Percentiles rank a stretch among this genome's conserved stretches.
Conservation (phyloP, 140 eudicot species). For the Cichorium intybus region DNA sequence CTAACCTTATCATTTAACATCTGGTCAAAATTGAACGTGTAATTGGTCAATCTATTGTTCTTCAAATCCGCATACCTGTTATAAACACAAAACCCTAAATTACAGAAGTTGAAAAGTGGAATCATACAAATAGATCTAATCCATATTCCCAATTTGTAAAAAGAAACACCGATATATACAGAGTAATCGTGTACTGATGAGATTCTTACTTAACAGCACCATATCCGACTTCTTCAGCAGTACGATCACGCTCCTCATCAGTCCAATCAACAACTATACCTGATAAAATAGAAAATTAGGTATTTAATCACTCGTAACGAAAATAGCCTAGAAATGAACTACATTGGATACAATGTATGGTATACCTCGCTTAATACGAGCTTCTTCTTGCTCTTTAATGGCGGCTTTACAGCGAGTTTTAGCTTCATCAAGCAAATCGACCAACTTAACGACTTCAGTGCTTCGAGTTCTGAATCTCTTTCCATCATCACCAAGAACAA, state of each 20-base stretch:
- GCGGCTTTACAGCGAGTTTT: conserved; percentile 71
- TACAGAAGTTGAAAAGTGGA: too few species aligned
- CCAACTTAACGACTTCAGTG: conserved; percentile 78
- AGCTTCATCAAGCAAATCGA: conserved; percentile 97
- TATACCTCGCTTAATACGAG: conserved; percentile 74
- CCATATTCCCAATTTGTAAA: too few species aligned
- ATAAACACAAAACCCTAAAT: conserved; percentile 2
- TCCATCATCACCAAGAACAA: conserved; percentile 95
- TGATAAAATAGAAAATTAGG: conserved; percentile 18
- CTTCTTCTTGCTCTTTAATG: conserved; percentile 56
- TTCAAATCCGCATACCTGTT: conserved; percentile 94
- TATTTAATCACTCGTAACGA: too few species aligned
- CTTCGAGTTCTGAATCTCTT: conserved; percentile 93
- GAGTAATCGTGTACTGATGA: too few species aligned
- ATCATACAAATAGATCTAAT: too few species aligned
- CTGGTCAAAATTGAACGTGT: conserved; percentile 88
- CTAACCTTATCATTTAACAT: conserved; percentile 91
- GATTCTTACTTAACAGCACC: conserved; percentile 92
- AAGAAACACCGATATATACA: too few species aligned
- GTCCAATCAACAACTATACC: conserved; percentile 87
- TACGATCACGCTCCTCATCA: conserved; percentile 68
- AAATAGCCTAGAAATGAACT: too few species aligned
- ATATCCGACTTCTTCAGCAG: conserved; percentile 97
- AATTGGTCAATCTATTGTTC: conserved; percentile 85
- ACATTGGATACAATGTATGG: background rate